Conservation (phyloP, 2,329 filamentous ascomycete genomes). For the Aspergillus sp. region DNA sequence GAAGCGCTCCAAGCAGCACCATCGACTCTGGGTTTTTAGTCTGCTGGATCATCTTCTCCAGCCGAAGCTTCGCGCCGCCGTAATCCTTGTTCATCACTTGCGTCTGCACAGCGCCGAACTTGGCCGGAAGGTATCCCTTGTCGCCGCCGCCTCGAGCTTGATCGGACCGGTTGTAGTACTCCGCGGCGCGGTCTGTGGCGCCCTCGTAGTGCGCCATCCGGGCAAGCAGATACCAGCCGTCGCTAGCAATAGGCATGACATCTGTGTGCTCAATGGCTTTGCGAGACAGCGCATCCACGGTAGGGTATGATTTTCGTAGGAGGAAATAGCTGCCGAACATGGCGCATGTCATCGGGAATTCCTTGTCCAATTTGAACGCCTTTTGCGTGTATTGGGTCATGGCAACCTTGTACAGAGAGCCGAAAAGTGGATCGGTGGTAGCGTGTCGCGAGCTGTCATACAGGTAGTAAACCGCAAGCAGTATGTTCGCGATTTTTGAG, state of each 20-base stretch:
- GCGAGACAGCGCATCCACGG: constrained; percentile 77
- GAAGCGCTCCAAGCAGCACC: constrained; percentile 80
- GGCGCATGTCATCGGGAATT: constrained; percentile 78
- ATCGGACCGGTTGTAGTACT: constrained; percentile 84
- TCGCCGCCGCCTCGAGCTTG: constrained; percentile 87
- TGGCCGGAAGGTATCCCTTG: constrained; percentile 82
- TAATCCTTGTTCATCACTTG: constrained; percentile 75
- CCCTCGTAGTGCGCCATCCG: constrained; percentile 81
- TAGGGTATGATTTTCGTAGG: constrained; percentile 66
- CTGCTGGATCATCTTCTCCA: constrained; percentile 90
- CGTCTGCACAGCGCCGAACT: constrained; percentile 87
- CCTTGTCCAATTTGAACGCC: constrained; percentile 87
- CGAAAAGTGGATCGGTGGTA: constrained; percentile 76
- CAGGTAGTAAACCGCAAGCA: constrained; percentile 83
- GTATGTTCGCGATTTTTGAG: constrained; percentile 81
- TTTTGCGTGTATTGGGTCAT: constrained; percentile 93
- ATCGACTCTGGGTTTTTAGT: constrained; percentile 78
- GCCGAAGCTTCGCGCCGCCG: constrained; percentile 80
- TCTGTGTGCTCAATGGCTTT: constrained; percentile 94
- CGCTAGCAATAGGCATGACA: constrained; percentile 90
- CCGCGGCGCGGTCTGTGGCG: constrained; percentile 63
- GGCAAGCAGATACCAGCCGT: constrained; percentile 92
- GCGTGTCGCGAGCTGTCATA: constrained; percentile 75
- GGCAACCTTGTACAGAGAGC: constrained; percentile 76
- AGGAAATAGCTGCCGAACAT: constrained; percentile 88